Percentiles rank a stretch among this genome's conserved stretches.
Conservation (phyloP, 257 asterid species). For the Marsdenia floribunda region DNA sequence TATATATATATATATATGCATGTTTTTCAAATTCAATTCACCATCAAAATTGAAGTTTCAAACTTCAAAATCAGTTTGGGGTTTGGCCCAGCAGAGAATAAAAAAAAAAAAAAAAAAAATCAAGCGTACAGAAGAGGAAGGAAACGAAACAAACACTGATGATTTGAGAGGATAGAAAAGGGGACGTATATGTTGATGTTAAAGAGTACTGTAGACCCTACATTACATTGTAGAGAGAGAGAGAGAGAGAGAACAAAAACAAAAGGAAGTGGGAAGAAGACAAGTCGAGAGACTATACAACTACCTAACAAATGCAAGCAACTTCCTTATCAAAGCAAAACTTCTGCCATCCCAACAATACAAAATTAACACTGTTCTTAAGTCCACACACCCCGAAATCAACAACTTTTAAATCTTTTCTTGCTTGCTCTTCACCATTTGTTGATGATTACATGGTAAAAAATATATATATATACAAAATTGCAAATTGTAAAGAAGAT, state of each 20-base stretch:
- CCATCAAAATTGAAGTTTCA: not conserved
- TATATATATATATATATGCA: no score
- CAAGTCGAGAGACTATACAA: conserved; percentile 23
- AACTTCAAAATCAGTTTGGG: not conserved
- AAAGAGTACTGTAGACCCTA: conserved; percentile 31
- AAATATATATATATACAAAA: no score
- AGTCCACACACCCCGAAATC: conserved; percentile 11
- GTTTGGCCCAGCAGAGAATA: not conserved
- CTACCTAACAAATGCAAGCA: conserved; percentile 30
- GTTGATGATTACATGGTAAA: no score
- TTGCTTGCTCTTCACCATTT: not conserved
- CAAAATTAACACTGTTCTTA: not conserved
- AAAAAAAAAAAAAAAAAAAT: no score
- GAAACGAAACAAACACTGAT: conserved; percentile 3
- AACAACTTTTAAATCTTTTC: not conserved
- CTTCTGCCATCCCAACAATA: conserved; percentile 24
- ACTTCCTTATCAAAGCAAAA: conserved; percentile 18
- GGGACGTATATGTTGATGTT: not conserved
- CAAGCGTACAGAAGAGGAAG: not conserved
- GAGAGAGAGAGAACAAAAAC: conserved; percentile 15
- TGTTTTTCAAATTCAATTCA: not conserved
- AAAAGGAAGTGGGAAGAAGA: conserved; percentile 28
- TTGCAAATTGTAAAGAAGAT: no score
- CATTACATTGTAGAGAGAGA: conserved; percentile 1
- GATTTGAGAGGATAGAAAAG: conserved; percentile 7